These are phyloP conservation scores for Pleurotus tuber-regium DNA, from an alignment of 768 basidiomycete genomes.

Conservation along the genomic window DNA sequence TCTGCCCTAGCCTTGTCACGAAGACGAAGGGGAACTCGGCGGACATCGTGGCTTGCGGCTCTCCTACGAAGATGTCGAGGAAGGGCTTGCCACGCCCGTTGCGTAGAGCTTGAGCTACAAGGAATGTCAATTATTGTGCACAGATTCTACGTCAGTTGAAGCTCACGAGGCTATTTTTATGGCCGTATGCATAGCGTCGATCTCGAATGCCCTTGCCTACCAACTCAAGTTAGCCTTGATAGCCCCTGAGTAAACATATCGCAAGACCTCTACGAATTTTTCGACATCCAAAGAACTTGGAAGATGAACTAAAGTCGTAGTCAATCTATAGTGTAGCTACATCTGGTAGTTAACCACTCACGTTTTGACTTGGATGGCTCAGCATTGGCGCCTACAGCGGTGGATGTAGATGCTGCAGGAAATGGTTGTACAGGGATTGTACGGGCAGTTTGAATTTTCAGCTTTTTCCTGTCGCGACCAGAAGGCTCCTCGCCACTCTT, in stretches of 20 bases:
- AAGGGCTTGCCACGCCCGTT: conserved; percentile 89
- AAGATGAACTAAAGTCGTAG: conserved; percentile 53
- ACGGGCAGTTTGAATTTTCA: conserved; percentile 59
- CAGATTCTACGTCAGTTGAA: not conserved
- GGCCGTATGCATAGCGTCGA: conserved; percentile 83
- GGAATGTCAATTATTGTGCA: not conserved
- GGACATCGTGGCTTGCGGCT: conserved; percentile 93
- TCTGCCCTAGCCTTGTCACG: conserved; percentile 81
- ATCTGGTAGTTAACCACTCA: conserved; percentile 21
- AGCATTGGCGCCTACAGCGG: conserved; percentile 25
- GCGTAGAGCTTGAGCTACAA: conserved; percentile 67
- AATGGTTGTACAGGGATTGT: conserved; percentile 61
- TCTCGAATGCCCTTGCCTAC: conserved; percentile 88
- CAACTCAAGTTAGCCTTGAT: not conserved
- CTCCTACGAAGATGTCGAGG: conserved; percentile 89
- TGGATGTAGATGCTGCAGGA: conserved; percentile 15
- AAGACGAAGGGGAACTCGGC: conserved; percentile 83
- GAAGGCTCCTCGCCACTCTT: conserved; percentile 33
- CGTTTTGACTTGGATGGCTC: conserved; percentile 45
- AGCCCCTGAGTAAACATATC: too few species aligned
- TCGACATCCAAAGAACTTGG: conserved; percentile 83
- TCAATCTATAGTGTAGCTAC: not conserved
- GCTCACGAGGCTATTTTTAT: conserved; percentile 77
- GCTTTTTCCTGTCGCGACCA: conserved; percentile 65
- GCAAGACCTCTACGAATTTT: conserved; percentile 80